A percentile compares a stretch with the other conserved stretches of the same genome.
phyloP scores from a whole-genome alignment of 176 grass and related monocot genomes.

The Bothriochloa decipiens region DNA sequence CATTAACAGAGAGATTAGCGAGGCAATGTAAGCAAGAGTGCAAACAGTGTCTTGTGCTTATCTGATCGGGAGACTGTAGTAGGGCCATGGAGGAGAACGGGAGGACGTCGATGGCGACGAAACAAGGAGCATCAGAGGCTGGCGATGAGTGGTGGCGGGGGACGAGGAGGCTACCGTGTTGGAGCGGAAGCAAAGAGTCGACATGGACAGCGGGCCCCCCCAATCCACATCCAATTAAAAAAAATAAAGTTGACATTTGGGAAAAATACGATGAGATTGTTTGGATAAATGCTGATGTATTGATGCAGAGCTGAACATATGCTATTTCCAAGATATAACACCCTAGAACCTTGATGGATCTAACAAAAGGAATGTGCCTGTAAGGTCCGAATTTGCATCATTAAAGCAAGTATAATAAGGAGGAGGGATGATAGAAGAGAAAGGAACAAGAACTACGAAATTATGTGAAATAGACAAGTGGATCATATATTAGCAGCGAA shows the following conservation, averaged over 20 bases:
- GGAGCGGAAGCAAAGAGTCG: not conserved
- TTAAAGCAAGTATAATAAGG: too few species aligned
- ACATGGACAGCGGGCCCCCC: not conserved
- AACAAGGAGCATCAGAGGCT: not conserved
- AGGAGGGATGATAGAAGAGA: too few species aligned
- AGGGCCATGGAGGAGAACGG: not conserved
- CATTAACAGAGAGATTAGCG: not conserved
- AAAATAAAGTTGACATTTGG: not conserved
- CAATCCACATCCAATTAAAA: slow-evolving; percentile 26
- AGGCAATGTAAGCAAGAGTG: not conserved
- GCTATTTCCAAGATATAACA: not conserved
- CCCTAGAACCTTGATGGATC: too few species aligned
- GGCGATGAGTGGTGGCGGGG: not conserved
- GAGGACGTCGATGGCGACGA: not conserved
- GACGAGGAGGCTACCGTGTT: not conserved
- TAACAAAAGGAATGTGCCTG: too few species aligned
- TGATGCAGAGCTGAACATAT: not conserved
- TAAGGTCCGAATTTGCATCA: too few species aligned
- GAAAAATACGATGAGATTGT: not conserved
- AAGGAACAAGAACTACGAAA: too few species aligned
- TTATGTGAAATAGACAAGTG: too few species aligned
- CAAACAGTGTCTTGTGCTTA: not conserved
- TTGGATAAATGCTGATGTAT: not conserved
- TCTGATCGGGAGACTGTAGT: not conserved
- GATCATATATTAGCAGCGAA: too few species aligned